These are phyloP conservation scores for Fusarium mexicanum DNA, from an alignment of 2,329 filamentous ascomycete genomes.

Conservation along the genomic window DNA sequence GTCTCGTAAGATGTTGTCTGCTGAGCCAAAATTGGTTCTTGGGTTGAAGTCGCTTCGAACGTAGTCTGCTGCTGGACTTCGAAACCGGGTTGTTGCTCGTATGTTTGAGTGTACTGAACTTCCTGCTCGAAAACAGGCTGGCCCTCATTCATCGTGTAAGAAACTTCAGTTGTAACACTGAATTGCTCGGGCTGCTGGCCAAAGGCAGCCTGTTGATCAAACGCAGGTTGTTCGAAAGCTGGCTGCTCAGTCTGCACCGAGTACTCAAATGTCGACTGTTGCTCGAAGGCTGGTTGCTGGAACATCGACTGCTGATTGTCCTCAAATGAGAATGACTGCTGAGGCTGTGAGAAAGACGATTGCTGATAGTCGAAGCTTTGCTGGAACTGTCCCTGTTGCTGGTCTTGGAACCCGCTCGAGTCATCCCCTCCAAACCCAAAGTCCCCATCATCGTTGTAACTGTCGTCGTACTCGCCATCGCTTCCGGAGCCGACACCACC, in stretches of 20 bases:
- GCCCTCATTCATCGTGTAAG: not conserved
- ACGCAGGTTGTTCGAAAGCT: not conserved
- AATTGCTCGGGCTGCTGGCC: slow-evolving; percentile 23
- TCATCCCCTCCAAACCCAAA: not conserved
- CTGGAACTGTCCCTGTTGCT: slow-evolving; percentile 26
- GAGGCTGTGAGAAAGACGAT: not conserved
- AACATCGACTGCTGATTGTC: slow-evolving; percentile 5
- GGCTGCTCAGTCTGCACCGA: slow-evolving; percentile 6
- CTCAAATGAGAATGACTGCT: slow-evolving; percentile 3
- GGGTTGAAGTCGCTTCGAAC: not conserved
- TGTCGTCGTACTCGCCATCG: slow-evolving; percentile 14
- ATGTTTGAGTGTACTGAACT: slow-evolving; percentile 7
- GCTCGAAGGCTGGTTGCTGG: slow-evolving; percentile 18
- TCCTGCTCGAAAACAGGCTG: slow-evolving; percentile 6
- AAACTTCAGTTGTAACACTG: not conserved
- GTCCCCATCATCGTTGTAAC: not conserved
- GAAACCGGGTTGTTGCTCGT: slow-evolving; percentile 11
- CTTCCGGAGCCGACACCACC: slow-evolving; percentile 1
- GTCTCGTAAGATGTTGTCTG: not conserved
- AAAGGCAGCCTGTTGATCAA: not conserved
- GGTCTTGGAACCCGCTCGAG: slow-evolving; percentile 2
- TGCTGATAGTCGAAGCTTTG: slow-evolving; percentile 22
- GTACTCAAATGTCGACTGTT: slow-evolving; percentile 20
- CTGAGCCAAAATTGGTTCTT: not conserved
- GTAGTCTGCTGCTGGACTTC: slow-evolving; percentile 21